Percentiles rank a stretch among this genome's conserved stretches.
Conservation (phyloP, 805 yeast species). For the Candida golubevii region DNA sequence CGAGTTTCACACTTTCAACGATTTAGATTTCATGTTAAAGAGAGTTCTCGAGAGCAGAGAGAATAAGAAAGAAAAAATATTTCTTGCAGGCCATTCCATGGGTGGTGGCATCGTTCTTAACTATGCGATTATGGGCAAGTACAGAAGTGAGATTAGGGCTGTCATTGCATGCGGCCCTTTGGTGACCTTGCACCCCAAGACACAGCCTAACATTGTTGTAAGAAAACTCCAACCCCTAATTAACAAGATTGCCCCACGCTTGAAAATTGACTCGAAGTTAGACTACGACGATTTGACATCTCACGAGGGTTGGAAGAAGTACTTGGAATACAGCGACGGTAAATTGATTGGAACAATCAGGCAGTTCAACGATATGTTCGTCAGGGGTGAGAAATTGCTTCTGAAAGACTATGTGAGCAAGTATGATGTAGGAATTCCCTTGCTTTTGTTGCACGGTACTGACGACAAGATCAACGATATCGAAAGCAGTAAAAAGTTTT, state of each 20-base stretch:
- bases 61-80: conserved; percentile 36
- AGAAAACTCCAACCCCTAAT: conserved; percentile 39
- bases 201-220: conserved; percentile 48
- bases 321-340: conserved; percentile 34
- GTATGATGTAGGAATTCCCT: conserved; percentile 39
- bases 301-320: conserved; percentile 44
- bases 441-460: conserved; percentile 59
- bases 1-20: conserved; percentile 53
- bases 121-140: conserved; percentile 55
- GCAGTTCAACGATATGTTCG: conserved; percentile 56
- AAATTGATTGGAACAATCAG: conserved; percentile 51
- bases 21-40: conserved; percentile 55
- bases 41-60: conserved; percentile 34
- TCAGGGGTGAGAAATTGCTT: conserved; percentile 54
- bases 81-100: conserved; percentile 70
- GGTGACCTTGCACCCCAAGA: conserved; percentile 51
- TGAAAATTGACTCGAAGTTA: conserved; percentile 52
- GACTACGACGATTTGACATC: conserved; percentile 52
- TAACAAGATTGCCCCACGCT: conserved; percentile 40
- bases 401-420: conserved; percentile 32
- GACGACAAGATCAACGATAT: conserved; percentile 59
- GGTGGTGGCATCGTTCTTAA: conserved; percentile 72
- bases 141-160: conserved; percentile 42
- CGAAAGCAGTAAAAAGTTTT: conserved; percentile 43
- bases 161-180: conserved; percentile 58